Base-by-base conservation (phyloP, 1,284 basidiomycete genomes). In the Cryptococcus maquisensis region DNA sequence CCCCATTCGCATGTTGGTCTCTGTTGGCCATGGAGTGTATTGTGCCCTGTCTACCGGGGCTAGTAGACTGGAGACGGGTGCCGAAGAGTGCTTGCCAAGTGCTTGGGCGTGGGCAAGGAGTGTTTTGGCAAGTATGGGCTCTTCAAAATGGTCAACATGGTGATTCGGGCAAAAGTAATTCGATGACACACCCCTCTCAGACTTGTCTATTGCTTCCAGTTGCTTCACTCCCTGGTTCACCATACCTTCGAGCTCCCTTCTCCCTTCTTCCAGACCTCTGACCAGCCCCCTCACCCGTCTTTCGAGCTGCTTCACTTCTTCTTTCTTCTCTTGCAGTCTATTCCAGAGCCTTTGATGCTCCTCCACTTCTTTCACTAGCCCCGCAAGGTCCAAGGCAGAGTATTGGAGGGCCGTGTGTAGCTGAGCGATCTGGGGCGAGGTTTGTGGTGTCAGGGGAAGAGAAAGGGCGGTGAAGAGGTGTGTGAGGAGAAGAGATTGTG, bases 11-110 rank as follows among this genome's bases (percentile, higher is more conserved):
- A 75, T 75, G 10, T 51, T 56, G 47, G 58, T 60, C 55, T 75
- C 73, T 16, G 62, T 69, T 0, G 73, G 73, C 68, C 69, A 75
- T 8, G 73, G 73, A 7, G 55, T 51, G 21, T 61, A 65, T 44
- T 66, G 61, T 5, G 62, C 60, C 47, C 60, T 64, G 48, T 70
- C 67, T 9, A 63, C 47, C 3, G 54, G 56, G 10, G 61, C 49
- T 26, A 70, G 60, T 2, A 67, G 51, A 20, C 48, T 47, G 2
- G 67, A 66, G 15, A 72, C 57, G 0, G 72, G 72, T 16, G 71
- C 71, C 3, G 63, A 66, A 6, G 73, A 69, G 26, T 67, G 64
- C 38, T 57, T 54, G 1, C 70, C 56, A 9, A 75, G 58, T 16
- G 65, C 58, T 24, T 66, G 67, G 1, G 73, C 69, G 37, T 69